These are phyloP conservation scores for Suillus decipiens DNA, from an alignment of 768 basidiomycete species.

Conservation along the genomic window DNA sequence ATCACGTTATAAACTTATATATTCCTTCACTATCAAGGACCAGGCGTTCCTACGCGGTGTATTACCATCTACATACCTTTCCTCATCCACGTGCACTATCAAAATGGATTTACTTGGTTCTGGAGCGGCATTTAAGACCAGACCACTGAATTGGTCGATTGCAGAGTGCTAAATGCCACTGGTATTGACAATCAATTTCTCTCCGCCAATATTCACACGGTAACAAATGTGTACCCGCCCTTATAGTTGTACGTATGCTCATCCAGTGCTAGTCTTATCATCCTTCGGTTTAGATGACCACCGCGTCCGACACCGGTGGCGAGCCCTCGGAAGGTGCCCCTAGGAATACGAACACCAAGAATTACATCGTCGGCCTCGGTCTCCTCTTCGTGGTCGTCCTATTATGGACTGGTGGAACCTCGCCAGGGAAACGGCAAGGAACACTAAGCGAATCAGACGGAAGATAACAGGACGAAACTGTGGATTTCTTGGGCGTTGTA, in stretches of 20 bases:
- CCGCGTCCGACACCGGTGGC: conserved; percentile 16
- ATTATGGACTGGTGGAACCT: no score
- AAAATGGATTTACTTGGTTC: background rate
- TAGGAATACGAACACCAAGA: conserved; percentile 19
- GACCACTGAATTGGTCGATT: background rate
- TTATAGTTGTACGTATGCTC: background rate
- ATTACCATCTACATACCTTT: background rate
- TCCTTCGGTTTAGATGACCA: conserved; percentile 20
- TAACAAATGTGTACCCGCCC: background rate
- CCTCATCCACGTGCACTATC: background rate
- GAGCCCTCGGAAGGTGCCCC: conserved; percentile 16
- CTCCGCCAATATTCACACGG: conserved; percentile 2
- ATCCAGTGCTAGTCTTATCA: background rate
- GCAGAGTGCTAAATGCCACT: background rate
- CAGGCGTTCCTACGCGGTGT: background rate
- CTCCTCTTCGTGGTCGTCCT: conserved; percentile 76
- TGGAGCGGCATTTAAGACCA: background rate
- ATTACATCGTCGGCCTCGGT: conserved; percentile 61
- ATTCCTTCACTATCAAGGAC: conserved; percentile 1
- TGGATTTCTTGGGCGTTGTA: no score
- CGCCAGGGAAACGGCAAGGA: no score
- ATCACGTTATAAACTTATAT: background rate
- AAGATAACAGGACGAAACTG: no score
- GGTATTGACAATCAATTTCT: background rate
- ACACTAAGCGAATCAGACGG: no score